Evolutionary conservation across 1,284 basidiomycete species (phyloP).

Genomic region (Uromyces viciae-fabae): DNA sequence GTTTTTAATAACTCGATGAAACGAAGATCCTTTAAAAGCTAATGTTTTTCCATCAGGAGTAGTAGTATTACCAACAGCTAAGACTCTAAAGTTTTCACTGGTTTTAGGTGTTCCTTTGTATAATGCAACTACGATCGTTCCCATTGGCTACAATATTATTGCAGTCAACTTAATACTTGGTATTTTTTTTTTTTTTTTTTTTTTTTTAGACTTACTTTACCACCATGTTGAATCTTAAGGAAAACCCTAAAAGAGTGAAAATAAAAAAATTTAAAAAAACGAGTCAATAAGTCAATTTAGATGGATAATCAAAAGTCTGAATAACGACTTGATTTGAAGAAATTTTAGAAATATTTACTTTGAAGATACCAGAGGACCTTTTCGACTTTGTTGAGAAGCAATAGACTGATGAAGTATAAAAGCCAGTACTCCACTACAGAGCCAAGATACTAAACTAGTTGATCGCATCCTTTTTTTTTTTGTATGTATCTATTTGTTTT

Average conservation of each 20-base stretch:
- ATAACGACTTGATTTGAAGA: background rate
- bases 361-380: constrained; percentile 24
- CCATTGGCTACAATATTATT: background rate
- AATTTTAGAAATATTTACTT: constrained; percentile 2
- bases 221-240: constrained; percentile 29
- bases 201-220: background rate
- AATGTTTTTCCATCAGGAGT: constrained; percentile 9
- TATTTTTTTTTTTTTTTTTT: background rate
- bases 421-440: constrained; percentile 29
- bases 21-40: constrained; percentile 33
- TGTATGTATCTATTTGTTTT: background rate
- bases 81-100: constrained; percentile 28
- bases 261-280: background rate
- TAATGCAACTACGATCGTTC: constrained; percentile 35
- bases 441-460: constrained; percentile 25
- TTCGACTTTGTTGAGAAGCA: constrained; percentile 9
- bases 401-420: constrained; percentile 24
- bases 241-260: constrained; percentile 14
- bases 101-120: constrained; percentile 42
- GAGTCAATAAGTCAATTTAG: background rate
- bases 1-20: constrained; percentile 40
- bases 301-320: background rate
- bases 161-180: background rate
- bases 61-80: constrained; percentile 22
- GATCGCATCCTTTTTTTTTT: constrained; percentile 21